These are phyloP conservation scores for Moniliophthora roreri DNA, from an alignment of 1,284 basidiomycete species.

Conservation along the genomic window DNA sequence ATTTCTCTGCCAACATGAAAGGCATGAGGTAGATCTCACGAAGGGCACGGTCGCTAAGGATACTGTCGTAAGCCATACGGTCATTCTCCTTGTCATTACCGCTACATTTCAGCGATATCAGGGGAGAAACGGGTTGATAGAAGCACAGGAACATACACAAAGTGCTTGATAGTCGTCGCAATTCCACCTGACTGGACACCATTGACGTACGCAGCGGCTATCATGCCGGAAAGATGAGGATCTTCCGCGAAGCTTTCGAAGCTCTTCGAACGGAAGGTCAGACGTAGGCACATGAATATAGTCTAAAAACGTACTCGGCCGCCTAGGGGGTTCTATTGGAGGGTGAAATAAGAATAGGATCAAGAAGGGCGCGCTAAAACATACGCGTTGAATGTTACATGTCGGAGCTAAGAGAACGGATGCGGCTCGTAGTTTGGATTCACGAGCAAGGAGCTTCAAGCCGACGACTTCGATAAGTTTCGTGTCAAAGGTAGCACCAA, in stretches of 20 bases:
- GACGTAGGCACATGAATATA: slow-evolving; percentile 6
- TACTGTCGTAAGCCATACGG: slow-evolving; percentile 60
- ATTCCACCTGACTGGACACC: slow-evolving; percentile 75
- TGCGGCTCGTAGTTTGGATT: slow-evolving; percentile 68
- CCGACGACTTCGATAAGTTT: slow-evolving; percentile 66
- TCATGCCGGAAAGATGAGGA: slow-evolving; percentile 67
- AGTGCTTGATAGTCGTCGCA: slow-evolving; percentile 73
- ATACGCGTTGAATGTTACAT: slow-evolving; percentile 75
- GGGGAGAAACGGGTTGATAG: slow-evolving; percentile 6
- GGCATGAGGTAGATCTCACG: slow-evolving; percentile 83
- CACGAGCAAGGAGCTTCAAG: slow-evolving; percentile 63
- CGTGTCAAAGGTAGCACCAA: slow-evolving; percentile 75
- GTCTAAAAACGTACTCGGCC: slow-evolving; percentile 52
- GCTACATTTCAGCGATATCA: slow-evolving; percentile 26
- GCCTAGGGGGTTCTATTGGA: slow-evolving; percentile 60
- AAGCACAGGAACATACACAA: slow-evolving; percentile 43
- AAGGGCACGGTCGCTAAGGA: slow-evolving; percentile 67
- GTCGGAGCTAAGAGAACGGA: slow-evolving; percentile 76
- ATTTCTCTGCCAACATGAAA: slow-evolving; percentile 80
- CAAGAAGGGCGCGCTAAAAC: slow-evolving; percentile 6
- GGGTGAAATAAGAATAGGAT: slow-evolving; percentile 5
- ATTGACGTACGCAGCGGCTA: slow-evolving; percentile 72
- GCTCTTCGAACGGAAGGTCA: slow-evolving; percentile 37
- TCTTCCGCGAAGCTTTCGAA: slow-evolving; percentile 85
- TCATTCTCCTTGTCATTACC: slow-evolving; percentile 77